A percentile compares a stretch with the other conserved stretches of the same genome.
phyloP scores from a whole-genome alignment of 768 basidiomycete species.

The Lentinula edodes region DNA sequence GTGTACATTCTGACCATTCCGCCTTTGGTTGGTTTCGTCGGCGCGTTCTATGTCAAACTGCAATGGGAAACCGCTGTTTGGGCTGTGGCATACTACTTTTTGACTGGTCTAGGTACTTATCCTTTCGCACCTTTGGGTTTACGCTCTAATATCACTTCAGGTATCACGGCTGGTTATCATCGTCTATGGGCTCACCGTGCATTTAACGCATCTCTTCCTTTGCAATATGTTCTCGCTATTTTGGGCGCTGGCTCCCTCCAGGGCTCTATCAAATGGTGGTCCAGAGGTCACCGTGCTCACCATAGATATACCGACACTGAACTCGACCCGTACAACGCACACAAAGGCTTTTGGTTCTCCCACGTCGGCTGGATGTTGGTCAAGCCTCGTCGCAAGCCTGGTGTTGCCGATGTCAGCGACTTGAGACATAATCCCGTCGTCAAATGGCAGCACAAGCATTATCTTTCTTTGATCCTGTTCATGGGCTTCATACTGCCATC shows the following conservation, averaged over 20 bases:
- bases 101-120: slow-evolving; percentile 61
- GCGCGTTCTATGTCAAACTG: slow-evolving; percentile 44
- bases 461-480: slow-evolving; percentile 60
- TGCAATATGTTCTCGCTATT: slow-evolving; percentile 81
- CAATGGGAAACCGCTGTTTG: slow-evolving; percentile 70
- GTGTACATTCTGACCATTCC: slow-evolving; percentile 52
- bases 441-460: slow-evolving; percentile 84
- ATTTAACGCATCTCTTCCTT: slow-evolving; percentile 83
- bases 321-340: slow-evolving; percentile 92
- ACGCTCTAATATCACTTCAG: slow-evolving; percentile 33
- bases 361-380: slow-evolving; percentile 93
- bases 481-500: slow-evolving; percentile 76
- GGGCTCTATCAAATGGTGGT: slow-evolving; percentile 99
- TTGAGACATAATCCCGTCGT: slow-evolving; percentile 75
- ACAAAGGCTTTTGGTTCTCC: slow-evolving; percentile 81
- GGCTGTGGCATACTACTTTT: slow-evolving; percentile 63
- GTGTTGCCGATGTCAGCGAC: slow-evolving; percentile 87
- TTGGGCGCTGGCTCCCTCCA: slow-evolving; percentile 91
- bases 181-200: slow-evolving; percentile 95
- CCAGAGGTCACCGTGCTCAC: slow-evolving; percentile 86
- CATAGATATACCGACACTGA: slow-evolving; percentile 97
- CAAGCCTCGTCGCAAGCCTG: slow-evolving; percentile 85
- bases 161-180: slow-evolving; percentile 94
- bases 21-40: slow-evolving; percentile 55
- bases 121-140: slow-evolving; percentile 20